phyloP scores from a whole-genome alignment of 148 eudicot species.

The Cornus suecica region DNA sequence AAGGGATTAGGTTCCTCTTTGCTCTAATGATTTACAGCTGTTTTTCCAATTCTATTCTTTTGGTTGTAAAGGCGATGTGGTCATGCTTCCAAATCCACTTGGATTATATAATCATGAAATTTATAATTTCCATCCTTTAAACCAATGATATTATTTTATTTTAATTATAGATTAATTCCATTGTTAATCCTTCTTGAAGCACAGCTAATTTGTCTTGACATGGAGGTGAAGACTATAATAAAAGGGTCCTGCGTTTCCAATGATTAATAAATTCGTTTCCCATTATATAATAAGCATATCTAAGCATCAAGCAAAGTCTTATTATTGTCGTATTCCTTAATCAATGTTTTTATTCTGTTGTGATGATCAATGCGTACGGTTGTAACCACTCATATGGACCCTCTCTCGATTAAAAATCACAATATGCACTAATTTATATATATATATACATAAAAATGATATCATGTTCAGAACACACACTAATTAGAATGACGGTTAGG shows the following conservation, averaged over 20 bases:
- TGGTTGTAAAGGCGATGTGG: not conserved
- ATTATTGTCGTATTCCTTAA: not conserved
- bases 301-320: not conserved
- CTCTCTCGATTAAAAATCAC: not conserved
- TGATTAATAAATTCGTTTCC: constrained; percentile 4
- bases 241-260: not conserved
- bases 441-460: too few relatives aligned
- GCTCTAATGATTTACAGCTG: not conserved
- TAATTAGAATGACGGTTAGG: too few relatives aligned
- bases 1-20: not conserved
- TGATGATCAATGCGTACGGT: not conserved
- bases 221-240: not conserved
- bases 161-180: not conserved
- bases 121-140: not conserved
- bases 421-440: not conserved
- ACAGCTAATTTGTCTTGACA: constrained; percentile 12
- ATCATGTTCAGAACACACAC: too few relatives aligned
- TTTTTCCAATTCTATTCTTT: not conserved
- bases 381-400: not conserved
- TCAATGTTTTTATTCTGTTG: not conserved
- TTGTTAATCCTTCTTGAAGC: constrained; percentile 3
- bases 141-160: not conserved
- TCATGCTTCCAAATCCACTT: not conserved
- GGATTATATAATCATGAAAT: not conserved
- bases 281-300: not conserved